A percentile compares a stretch with the other conserved stretches of the same genome.
Conservation (phyloP, 257 asterid genomes). For the Anisodus acutangulus region DNA sequence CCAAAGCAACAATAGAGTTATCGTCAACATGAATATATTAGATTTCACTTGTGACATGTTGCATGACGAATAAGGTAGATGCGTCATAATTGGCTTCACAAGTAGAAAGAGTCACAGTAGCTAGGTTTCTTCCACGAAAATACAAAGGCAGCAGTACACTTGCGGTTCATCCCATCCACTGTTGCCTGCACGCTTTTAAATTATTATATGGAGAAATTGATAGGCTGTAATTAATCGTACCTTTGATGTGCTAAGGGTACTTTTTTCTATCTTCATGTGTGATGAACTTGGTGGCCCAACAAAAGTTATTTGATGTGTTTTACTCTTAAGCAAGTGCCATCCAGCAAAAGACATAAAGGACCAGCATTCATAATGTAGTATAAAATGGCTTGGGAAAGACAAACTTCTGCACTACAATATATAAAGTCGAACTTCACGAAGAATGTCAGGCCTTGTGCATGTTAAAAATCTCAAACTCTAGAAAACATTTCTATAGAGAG, state of each 20-base stretch:
- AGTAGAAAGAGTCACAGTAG: background rate
- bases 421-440: background rate
- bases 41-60: background rate
- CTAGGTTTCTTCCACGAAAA: background rate
- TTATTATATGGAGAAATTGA: background rate
- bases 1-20: background rate
- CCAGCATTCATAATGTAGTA: background rate
- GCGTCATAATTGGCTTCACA: background rate
- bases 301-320: background rate
- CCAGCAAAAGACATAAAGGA: background rate
- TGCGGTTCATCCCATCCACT: background rate
- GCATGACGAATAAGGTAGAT: background rate
- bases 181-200: background rate
- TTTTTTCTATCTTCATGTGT: background rate
- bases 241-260: background rate
- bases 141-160: background rate
- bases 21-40: background rate
- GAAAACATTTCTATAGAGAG: background rate
- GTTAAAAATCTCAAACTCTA: background rate
- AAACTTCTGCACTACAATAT: background rate
- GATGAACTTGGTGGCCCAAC: background rate
- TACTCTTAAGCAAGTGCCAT: background rate
- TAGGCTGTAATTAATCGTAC: background rate
- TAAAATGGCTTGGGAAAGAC: background rate
- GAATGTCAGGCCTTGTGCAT: constrained; percentile 15